Evolutionary conservation across 306 rosid species (phyloP), one percentile per base, ranked within the genome.

Genomic region (Prunus salicina): DNA sequence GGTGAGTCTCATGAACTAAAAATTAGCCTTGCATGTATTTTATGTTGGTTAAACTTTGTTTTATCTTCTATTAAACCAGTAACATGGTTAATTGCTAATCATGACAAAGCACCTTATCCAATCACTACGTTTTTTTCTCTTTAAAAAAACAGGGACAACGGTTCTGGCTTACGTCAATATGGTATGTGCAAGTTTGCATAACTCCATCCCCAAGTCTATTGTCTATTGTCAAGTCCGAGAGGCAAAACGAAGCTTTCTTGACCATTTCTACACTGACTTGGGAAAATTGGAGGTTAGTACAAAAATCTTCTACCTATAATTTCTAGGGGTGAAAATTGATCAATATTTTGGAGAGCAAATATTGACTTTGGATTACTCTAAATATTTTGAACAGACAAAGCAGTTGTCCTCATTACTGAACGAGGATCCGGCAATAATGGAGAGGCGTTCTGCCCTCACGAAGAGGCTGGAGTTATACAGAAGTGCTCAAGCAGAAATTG

Each of bases 361-460:
- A 18, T 30, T 12, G 50, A 69, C 63, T 43, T 5, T 57, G 22
- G 52, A 46, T 24, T 75, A 4, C 49, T 75, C 15, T 16, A 18
- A 49, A 8, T 74, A 65, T 74, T 52, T 30, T 30, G 49, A 73
- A 81, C 89, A 93, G 98, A 74, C 81, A 38, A 93, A 88, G 88
- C 88, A 88, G 9, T 51, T 91, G 75, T 91, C 98, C 0, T 80
- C 98, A 3, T 73, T 93, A 72, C 80, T 93, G 87, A 93, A 93
- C 7, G 97, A 93, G 91, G 98, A 93, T 77, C 98, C 97, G 15
- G 97, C 92, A 3, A 68, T 93, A 64, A 93, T 93, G 98, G 98
- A 91, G 81, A 82, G 97, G 20, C 92, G 98, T 6, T 9, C 81
- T 73, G 93, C 82, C 52, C 89, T 93, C 0, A 85, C 96, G 45